A percentile compares a stretch with the other conserved stretches of the same genome.
phyloP scores from a whole-genome alignment of 345 rosid genomes.

The Dipteronia dyeriana region DNA sequence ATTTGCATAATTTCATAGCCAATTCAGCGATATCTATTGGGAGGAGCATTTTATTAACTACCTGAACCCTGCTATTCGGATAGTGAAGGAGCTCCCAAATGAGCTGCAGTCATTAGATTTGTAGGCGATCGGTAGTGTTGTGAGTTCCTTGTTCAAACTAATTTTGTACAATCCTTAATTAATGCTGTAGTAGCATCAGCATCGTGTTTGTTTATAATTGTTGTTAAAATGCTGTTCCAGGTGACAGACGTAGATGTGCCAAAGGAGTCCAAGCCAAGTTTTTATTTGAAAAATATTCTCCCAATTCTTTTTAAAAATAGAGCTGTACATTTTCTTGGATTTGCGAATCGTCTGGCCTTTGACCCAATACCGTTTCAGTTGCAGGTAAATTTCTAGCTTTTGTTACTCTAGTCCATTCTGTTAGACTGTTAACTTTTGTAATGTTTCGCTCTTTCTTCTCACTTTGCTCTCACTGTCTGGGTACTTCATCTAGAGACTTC shows the following conservation, averaged over 20 bases:
- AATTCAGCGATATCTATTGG: constrained; percentile 87
- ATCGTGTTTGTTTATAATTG: constrained; percentile 1
- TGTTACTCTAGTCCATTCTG: constrained; percentile 12
- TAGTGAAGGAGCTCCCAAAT: constrained; percentile 78
- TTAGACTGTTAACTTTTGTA: constrained; percentile 10
- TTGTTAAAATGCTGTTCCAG: constrained; percentile 42
- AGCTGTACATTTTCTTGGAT: constrained; percentile 88
- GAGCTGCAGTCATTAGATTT: constrained; percentile 80
- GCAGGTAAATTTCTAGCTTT: constrained; percentile 63
- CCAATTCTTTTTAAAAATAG: constrained; percentile 72
- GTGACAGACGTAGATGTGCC: constrained; percentile 67
- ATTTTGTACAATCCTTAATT: not conserved
- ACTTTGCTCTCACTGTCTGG: constrained; percentile 40
- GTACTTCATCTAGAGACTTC: constrained; percentile 76
- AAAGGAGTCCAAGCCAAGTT: constrained; percentile 87
- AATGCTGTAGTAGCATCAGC: not conserved
- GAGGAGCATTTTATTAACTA: constrained; percentile 82
- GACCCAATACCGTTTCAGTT: constrained; percentile 85
- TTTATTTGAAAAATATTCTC: constrained; percentile 79
- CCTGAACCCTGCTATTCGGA: constrained; percentile 79
- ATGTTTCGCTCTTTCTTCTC: constrained; percentile 7
- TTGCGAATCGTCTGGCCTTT: constrained; percentile 93
- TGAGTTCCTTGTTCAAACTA: constrained; percentile 45
- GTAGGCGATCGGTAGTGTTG: constrained; percentile 87
- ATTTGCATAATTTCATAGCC: constrained; percentile 48